These are phyloP conservation scores for Phytopythium sindhum DNA, from an alignment of 352 stramenopile genomes.

Conservation along the genomic window DNA sequence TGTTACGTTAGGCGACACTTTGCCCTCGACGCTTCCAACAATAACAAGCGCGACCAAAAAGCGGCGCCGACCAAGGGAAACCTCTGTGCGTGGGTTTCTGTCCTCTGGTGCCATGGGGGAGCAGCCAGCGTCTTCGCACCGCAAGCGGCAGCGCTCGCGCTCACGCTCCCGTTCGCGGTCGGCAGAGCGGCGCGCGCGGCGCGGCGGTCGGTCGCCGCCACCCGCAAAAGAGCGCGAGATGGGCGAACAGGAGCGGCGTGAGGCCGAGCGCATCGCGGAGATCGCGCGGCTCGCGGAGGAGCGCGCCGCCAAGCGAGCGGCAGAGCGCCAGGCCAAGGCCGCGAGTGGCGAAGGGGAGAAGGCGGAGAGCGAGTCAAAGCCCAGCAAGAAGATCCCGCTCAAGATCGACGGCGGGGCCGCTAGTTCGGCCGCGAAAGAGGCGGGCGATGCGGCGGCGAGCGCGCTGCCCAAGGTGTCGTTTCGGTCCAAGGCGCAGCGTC, in stretches of 20 bases:
- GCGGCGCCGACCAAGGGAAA: not conserved
- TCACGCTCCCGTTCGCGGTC: slow-evolving; percentile 40
- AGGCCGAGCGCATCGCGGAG: slow-evolving; percentile 68
- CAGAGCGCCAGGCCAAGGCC: slow-evolving; percentile 11
- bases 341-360: not conserved
- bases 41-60: not conserved
- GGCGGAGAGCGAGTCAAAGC: slow-evolving; percentile 13
- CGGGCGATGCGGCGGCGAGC: not conserved
- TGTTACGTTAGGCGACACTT: not conserved
- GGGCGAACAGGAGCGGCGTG: slow-evolving; percentile 32
- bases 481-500: slow-evolving; percentile 74
- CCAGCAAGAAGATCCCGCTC: slow-evolving; percentile 27
- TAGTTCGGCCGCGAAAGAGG: not conserved
- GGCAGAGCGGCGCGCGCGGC: slow-evolving; percentile 9
- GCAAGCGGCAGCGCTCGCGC: slow-evolving; percentile 38
- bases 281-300: slow-evolving; percentile 1
- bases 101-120: not conserved
- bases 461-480: slow-evolving; percentile 52
- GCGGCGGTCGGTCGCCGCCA: slow-evolving; percentile 1
- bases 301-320: not conserved
- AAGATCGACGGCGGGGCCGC: slow-evolving; percentile 18
- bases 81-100: not conserved
- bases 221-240: slow-evolving; percentile 1
- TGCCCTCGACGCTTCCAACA: not conserved
- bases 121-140: not conserved